Base-by-base conservation (phyloP, 805 yeast genomes). In the Pichia eremophila region DNA sequence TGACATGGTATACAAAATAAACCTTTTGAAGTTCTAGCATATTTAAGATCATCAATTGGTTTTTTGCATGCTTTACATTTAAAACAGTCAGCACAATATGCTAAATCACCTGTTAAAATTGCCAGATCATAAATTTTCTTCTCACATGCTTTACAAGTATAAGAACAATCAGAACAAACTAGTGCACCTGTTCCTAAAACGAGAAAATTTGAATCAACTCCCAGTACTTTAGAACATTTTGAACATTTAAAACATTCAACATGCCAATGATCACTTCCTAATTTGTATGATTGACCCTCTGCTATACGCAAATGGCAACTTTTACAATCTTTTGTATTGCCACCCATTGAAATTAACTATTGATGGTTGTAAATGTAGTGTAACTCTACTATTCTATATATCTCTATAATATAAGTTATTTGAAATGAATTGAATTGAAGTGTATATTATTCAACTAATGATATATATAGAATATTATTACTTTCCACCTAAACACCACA, bases 251-350 rank as follows among this genome's bases (percentile, higher is more conserved):
- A 93, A 66, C 99, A 93, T 52, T 84, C 77, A 48, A 88, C 84
- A 64, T 93, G 99, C 99, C 99, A 93, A 54, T 96, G 78, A 61
- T 88, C 91, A 28, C 85, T 95, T 25, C 96, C 96, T 44, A 91
- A 71, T 62, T 91, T 98, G 62, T 88, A 93, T 3, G 98, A 98
- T 54, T 90, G 95, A 32, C 96, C 96, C 58, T 87, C 95, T 18
- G 77, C 76, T 43, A 91, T 85, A 28, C 83, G 69, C 49, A 73
- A 60, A 38, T 68, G 58, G 54, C 81, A 77, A 46, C 57, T 59
- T 45, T 63, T 63, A 51, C 70, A 66, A 19, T 46, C 46, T 41
- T 59, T 58, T 55, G 35, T 4, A 34, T 34, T 34, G 6, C n/a
- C 17, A 5, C 36, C 36, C 36, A 34, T 34, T 15, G 6, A 4